Conservation (phyloP, 345 rosid species). For the Heritiera fomes region DNA sequence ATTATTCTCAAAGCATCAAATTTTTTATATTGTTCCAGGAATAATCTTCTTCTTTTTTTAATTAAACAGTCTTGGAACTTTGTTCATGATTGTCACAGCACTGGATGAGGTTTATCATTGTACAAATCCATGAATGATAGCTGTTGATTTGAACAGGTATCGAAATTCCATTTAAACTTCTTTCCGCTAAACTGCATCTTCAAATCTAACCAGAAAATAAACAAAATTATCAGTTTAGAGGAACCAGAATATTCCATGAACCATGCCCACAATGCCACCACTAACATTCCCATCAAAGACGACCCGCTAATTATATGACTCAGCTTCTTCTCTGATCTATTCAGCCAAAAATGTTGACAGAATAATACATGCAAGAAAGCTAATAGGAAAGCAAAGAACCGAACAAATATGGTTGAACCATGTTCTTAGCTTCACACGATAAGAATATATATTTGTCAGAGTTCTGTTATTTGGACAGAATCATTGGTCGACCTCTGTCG, state of each 20-base stretch:
- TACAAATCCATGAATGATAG: background rate
- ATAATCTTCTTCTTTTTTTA: no score
- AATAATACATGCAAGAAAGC: slow-evolving; percentile 3
- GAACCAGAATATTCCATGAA: slow-evolving; percentile 7
- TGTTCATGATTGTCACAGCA: no score
- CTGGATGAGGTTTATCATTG: no score
- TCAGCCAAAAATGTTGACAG: slow-evolving; percentile 16
- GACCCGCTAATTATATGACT: background rate
- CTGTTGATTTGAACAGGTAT: background rate
- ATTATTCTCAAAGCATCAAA: background rate
- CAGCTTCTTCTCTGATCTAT: background rate
- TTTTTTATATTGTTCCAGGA: background rate
- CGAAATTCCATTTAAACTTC: background rate
- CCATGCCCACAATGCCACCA: background rate
- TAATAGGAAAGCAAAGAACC: background rate
- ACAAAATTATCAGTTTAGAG: background rate
- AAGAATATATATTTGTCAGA: background rate
- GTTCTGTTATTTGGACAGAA: background rate
- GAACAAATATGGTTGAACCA: background rate
- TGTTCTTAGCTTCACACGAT: background rate
- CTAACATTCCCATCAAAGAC: slow-evolving; percentile 20
- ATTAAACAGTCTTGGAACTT: no score
- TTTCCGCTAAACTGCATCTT: background rate
- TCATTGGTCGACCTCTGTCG: background rate
- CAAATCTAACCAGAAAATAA: background rate